Percentiles rank a stretch among this genome's conserved stretches.
Conservation (phyloP, 169 alveolate species). For the Babesia caballi region DNA sequence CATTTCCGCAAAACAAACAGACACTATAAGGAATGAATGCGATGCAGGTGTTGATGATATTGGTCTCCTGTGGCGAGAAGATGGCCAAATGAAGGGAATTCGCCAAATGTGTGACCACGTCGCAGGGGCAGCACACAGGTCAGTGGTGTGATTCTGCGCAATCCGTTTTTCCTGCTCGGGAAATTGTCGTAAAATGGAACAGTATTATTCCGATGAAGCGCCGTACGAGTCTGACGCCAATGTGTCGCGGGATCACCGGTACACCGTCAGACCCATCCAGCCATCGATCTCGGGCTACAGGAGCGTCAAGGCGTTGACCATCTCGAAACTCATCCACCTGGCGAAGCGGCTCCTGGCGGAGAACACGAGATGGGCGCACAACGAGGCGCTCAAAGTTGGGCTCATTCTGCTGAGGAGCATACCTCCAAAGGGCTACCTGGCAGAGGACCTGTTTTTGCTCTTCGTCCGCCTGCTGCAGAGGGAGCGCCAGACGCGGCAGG, state of each 20-base stretch:
- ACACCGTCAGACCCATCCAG: neutral
- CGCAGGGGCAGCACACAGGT: neutral
- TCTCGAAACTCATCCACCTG: conserved; percentile 47
- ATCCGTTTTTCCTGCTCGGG: neutral
- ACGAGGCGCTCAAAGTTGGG: conserved; percentile 51
- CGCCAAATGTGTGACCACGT: neutral
- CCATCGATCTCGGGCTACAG: conserved; percentile 27
- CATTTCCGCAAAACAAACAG: neutral
- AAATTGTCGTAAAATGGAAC: neutral
- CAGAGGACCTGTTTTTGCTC: conserved; percentile 49
- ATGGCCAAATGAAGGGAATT: neutral
- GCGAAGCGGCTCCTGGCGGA: conserved; percentile 38
- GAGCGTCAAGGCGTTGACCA: conserved; percentile 6
- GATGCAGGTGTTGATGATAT: no score
- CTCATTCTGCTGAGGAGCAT: conserved; percentile 29
- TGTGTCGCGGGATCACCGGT: neutral
- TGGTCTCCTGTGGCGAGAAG: no score
- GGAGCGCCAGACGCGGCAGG: neutral
- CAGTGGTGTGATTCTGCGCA: neutral
- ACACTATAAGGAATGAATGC: neutral
- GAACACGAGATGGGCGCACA: conserved; percentile 39
- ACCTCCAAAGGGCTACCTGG: conserved; percentile 49
- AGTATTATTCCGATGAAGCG: neutral
- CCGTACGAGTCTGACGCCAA: neutral
- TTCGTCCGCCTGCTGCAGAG: conserved; percentile 41